These are phyloP conservation scores for Chalciporus pseudorubinellus DNA, from an alignment of 768 basidiomycete genomes.

Conservation along the genomic window DNA sequence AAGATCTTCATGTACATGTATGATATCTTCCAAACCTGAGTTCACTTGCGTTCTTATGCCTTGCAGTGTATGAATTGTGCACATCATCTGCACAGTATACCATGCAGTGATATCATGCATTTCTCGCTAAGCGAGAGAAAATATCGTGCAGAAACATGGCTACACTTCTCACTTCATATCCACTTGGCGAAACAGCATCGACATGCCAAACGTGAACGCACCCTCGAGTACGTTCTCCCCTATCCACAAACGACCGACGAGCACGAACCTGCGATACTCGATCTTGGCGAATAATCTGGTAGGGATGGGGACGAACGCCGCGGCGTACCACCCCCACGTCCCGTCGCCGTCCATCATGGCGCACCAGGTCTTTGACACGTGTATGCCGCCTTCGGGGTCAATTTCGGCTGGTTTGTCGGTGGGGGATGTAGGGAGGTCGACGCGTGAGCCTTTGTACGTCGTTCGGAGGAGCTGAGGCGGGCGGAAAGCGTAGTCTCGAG, in stretches of 20 bases:
- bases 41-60: no score
- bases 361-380: slow-evolving; percentile 23
- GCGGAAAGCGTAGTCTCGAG: not conserved
- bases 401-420: not conserved
- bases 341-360: slow-evolving; percentile 13
- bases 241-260: slow-evolving; percentile 39
- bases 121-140: no score
- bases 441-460: slow-evolving; percentile 15
- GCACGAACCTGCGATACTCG: slow-evolving; percentile 43
- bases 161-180: slow-evolving; percentile 27
- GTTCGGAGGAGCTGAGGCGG: slow-evolving; percentile 8
- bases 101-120: no score
- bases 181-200: slow-evolving; percentile 41
- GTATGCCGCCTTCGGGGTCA: slow-evolving; percentile 14
- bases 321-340: slow-evolving; percentile 33
- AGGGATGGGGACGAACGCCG: slow-evolving; percentile 49
- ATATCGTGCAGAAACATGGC: no score
- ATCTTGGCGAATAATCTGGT: slow-evolving; percentile 44
- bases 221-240: slow-evolving; percentile 25
- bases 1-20: no score
- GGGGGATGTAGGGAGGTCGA: not conserved
- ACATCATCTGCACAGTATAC: no score
- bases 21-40: no score
- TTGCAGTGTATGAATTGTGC: no score
- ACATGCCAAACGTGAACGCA: slow-evolving; percentile 39